Evolutionary conservation across 164 flowering plant species (phyloP).

Genomic region (Echeveria elegans): DNA sequence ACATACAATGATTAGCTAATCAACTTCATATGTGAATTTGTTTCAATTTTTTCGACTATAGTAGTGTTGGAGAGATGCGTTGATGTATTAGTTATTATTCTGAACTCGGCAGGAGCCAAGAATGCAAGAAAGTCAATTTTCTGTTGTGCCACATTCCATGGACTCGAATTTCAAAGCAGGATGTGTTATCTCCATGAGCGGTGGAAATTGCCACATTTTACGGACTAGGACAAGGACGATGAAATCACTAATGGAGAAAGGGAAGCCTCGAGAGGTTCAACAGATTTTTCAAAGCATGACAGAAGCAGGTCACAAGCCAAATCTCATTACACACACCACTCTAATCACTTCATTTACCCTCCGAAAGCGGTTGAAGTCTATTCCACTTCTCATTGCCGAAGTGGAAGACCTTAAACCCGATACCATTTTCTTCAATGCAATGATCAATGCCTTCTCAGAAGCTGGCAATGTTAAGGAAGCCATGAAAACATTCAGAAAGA

Average conservation of each 20-base stretch:
- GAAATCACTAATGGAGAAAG: constrained; percentile 49
- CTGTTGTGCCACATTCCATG: constrained; percentile 17
- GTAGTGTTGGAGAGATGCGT: neutral
- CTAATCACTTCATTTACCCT: constrained; percentile 59
- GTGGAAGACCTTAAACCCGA: constrained; percentile 75
- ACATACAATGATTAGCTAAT: neutral
- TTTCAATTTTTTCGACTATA: no score
- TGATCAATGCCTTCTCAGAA: constrained; percentile 74
- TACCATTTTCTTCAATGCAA: constrained; percentile 69
- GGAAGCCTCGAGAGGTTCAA: constrained; percentile 59
- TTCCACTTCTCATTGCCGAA: constrained; percentile 43
- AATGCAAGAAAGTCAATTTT: constrained; percentile 14
- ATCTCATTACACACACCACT: constrained; percentile 72
- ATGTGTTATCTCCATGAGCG: constrained; percentile 48
- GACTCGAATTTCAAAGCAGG: constrained; percentile 21
- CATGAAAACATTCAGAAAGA: constrained; percentile 44
- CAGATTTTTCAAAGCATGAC: constrained; percentile 42
- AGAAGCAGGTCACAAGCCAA: constrained; percentile 83
- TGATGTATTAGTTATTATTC: neutral
- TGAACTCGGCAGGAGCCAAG: constrained; percentile 30
- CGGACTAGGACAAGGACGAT: constrained; percentile 78
- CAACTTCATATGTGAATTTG: neutral
- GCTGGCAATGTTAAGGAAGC: constrained; percentile 64
- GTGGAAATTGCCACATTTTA: constrained; percentile 49
- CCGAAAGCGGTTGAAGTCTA: constrained; percentile 52